Evolutionary conservation across 2,329 filamentous ascomycete genomes (phyloP).

Genomic region (Fusarium transvaalense): DNA sequence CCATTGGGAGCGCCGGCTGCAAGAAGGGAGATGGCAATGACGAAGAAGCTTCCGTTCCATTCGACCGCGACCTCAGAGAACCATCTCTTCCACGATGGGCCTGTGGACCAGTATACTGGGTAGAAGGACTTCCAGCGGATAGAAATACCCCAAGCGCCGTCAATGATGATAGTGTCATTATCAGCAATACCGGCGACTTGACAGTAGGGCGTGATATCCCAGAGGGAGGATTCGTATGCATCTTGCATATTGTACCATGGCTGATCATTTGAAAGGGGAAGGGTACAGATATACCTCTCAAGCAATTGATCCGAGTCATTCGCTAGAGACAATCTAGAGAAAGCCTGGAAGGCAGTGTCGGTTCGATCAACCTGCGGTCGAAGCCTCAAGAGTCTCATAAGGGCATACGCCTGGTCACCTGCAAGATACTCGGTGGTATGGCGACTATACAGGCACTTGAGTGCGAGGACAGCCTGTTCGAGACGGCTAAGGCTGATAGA

Average conservation of each 20-base stretch:
- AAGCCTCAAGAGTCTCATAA: slow-evolving; percentile 54
- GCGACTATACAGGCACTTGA: slow-evolving; percentile 51
- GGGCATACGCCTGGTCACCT: slow-evolving; percentile 53
- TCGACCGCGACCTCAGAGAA: slow-evolving; percentile 34
- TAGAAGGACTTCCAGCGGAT: slow-evolving; percentile 53
- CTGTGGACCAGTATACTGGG: slow-evolving; percentile 47
- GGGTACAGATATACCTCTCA: slow-evolving; percentile 51
- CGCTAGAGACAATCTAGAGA: slow-evolving; percentile 52
- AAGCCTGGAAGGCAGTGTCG: slow-evolving; percentile 54
- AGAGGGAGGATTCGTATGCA: slow-evolving; percentile 49
- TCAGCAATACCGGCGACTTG: slow-evolving; percentile 53
- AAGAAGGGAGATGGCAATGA: slow-evolving; percentile 41
- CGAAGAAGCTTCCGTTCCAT: slow-evolving; percentile 42
- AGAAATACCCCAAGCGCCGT: slow-evolving; percentile 50
- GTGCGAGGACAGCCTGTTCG: slow-evolving; percentile 50
- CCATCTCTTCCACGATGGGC: slow-evolving; percentile 43
- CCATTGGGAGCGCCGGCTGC: slow-evolving; percentile 16
- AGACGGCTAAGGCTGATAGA: slow-evolving; percentile 51
- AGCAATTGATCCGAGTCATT: slow-evolving; percentile 54
- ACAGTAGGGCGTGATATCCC: slow-evolving; percentile 52
- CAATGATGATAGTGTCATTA: slow-evolving; percentile 52
- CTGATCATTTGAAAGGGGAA: slow-evolving; percentile 43
- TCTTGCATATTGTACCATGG: slow-evolving; percentile 52
- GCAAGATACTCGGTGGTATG: slow-evolving; percentile 41
- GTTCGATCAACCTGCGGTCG: slow-evolving; percentile 51